Base-by-base conservation (phyloP, 148 eudicot species). In the Chenopodium formosanum region DNA sequence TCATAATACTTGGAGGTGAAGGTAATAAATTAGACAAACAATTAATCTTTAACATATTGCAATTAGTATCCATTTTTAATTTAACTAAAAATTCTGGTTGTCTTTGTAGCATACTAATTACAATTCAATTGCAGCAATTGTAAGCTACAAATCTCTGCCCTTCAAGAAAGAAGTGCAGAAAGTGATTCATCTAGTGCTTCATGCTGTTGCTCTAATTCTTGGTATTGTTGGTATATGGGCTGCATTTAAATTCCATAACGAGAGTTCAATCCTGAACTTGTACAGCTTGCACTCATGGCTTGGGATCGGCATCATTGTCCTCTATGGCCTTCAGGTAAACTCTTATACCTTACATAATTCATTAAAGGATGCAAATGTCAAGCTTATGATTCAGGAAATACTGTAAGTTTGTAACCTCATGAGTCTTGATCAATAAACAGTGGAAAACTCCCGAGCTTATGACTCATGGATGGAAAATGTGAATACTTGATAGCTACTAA, bases 281-380 rank as follows among this genome's bases (percentile, higher is more conserved):
- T 95, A 95, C 91, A 95, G 99, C 70, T 87, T 95, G 76, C 99
- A 95, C 81, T 93, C 97, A 37, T 95, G 97, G 99, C 76, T 95
- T 52, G 99, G 99, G 1, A 90, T 94, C 56, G 95, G 94, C 60
- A 80, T 92, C n/a, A 91, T 95, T 65, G 20, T 23, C 65, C 94
- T 95, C 72, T 95, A 93, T 74, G 97, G 89, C 58, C 83, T 95
- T 82, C 98, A 95, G 97, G 98, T 95, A 88, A 77, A 65, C 44
- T 40, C 25, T 7, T 19, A 72, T 46, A n/a, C 29, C 23, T 40
- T 40, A 40, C 44, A 0, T 6, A 40, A 40, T 40, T 40, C 19
- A 56, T 56, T 17, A 14, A 3, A 19, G 62, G 62, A 17, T 14
- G 62, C 62, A 17, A 17, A 56, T 56, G 5, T 56, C 16, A 50